These are phyloP conservation scores for Zygoascus flipseniorum DNA, from an alignment of 805 yeast species.

Conservation along the genomic window DNA sequence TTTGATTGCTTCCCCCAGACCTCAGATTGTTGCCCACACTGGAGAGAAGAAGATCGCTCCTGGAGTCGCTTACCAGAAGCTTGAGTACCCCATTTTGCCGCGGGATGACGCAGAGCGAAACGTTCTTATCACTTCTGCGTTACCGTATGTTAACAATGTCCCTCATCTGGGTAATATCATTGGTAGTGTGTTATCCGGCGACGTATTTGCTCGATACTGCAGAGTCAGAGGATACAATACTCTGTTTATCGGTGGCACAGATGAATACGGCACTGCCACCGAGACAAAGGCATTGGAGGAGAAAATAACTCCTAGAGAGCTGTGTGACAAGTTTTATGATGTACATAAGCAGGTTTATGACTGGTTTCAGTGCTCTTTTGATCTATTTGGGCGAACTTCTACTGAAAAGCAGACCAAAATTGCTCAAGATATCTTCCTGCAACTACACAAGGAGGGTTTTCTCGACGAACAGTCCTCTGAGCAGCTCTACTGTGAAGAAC, in stretches of 20 bases:
- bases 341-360: slow-evolving; percentile 86
- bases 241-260: slow-evolving; percentile 90
- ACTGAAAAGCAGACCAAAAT: slow-evolving; percentile 87
- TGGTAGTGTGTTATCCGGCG: slow-evolving; percentile 92
- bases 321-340: slow-evolving; percentile 84
- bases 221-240: slow-evolving; percentile 85
- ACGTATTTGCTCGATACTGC: slow-evolving; percentile 82
- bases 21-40: slow-evolving; percentile 25
- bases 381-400: slow-evolving; percentile 93
- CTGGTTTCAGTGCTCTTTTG: slow-evolving; percentile 95
- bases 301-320: slow-evolving; percentile 73
- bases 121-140: slow-evolving; percentile 85
- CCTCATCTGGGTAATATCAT: slow-evolving; percentile 97
- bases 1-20: slow-evolving; percentile 14
- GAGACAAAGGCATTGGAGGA: slow-evolving; percentile 98
- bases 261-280: slow-evolving; percentile 98
- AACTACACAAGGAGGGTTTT: slow-evolving; percentile 65
- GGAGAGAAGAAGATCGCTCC: slow-evolving; percentile 25
- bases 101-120: slow-evolving; percentile 58
- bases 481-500: slow-evolving; percentile 86
- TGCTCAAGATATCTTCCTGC: slow-evolving; percentile 85
- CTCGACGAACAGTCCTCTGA: slow-evolving; percentile 82
- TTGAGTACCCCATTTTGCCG: slow-evolving; percentile 46
- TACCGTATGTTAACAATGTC: slow-evolving; percentile 96
- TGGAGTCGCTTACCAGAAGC: slow-evolving; percentile 9